Evolutionary conservation across 345 rosid species (phyloP), one percentile per base, ranked within the genome.

Genomic region (Rhizophora apiculata): DNA sequence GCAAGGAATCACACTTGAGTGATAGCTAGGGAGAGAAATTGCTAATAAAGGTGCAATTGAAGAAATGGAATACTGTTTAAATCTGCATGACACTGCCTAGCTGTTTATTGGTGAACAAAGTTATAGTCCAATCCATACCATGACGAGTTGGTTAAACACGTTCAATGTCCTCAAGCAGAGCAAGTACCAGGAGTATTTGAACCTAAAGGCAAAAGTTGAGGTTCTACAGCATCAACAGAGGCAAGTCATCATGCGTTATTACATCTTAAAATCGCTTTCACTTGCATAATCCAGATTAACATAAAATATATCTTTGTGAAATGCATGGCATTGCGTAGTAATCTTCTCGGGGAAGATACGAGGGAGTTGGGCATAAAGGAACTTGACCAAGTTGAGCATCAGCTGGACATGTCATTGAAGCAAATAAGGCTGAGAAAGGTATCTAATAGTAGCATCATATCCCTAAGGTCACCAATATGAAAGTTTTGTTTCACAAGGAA

Each of bases 201-300:
- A 78, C 73, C 88, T 93, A 62, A 89, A 86, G 81, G 73, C 81
- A 64, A 80, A 72, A 68, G 89, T 75, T 59, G 96, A 93, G 52
- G 75, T 63, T 31, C 82, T 90, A 29, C 96, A 90, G 69, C 81
- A 68, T 54, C 79, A 89, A 22, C 96, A 93, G 70, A 87, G 96
- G 98, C 89, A 80, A 52, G 26, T 68, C 53, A 62, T 26, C 9
- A 63, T 34, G 30, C 16, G 3, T 9, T 24, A 24, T 54, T 21
- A 16, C 29, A 56, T 56, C 22, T 56, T 11, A 21, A 56, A 24
- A 9, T 24, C 13, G 18, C 18, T 56, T 24, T 56, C 19, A 24
- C 60, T 56, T 56, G 60, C 30, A 10, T 27, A 24, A 56, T 24
- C 16, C 26, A 24, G 30, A 21, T 10, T 26, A 22, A 55, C 31